These are phyloP conservation scores for Rutstroemia sp. DNA, from an alignment of 2,329 filamentous ascomycete species.

Conservation along the genomic window DNA sequence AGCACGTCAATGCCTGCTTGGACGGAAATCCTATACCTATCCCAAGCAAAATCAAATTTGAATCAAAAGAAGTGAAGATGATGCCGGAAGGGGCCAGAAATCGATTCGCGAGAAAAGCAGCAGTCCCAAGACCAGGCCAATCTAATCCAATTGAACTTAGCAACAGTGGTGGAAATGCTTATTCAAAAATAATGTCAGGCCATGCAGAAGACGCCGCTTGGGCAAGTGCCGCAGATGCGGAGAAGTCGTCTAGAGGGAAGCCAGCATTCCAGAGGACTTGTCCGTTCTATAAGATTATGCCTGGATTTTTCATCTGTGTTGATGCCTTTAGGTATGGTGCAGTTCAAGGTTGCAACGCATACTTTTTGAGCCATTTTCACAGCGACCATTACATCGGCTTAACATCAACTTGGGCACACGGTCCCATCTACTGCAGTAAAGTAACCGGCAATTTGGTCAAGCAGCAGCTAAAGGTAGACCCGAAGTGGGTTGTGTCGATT, in stretches of 20 bases:
- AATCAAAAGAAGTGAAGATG: constrained; percentile 18
- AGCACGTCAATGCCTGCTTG: constrained; percentile 89
- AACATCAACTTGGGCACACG: constrained; percentile 81
- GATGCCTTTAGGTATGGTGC: constrained; percentile 95
- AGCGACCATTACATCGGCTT: constrained; percentile 95
- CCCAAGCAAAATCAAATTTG: constrained; percentile 26
- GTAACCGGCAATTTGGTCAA: constrained; percentile 86
- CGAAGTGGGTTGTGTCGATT: constrained; percentile 75
- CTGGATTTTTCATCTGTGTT: constrained; percentile 85
- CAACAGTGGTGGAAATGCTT: constrained; percentile 57
- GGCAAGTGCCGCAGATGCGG: constrained; percentile 75
- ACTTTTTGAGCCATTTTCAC: constrained; percentile 96
- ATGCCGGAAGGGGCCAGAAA: constrained; percentile 20
- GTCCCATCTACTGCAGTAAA: constrained; percentile 92
- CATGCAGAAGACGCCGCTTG: constrained; percentile 88
- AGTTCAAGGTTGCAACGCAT: constrained; percentile 84
- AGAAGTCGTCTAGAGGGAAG: constrained; percentile 71
- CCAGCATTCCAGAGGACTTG: constrained; percentile 85
- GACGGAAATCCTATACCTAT: constrained; percentile 69
- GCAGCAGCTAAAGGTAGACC: constrained; percentile 77
- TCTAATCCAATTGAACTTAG: constrained; percentile 62
- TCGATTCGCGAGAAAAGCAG: constrained; percentile 55
- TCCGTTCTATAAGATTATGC: constrained; percentile 97
- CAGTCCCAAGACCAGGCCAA: constrained; percentile 71
- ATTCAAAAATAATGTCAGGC: constrained; percentile 85